Base-by-base conservation (phyloP, 768 basidiomycete genomes). In the Chalciporus pseudorubinellus region DNA sequence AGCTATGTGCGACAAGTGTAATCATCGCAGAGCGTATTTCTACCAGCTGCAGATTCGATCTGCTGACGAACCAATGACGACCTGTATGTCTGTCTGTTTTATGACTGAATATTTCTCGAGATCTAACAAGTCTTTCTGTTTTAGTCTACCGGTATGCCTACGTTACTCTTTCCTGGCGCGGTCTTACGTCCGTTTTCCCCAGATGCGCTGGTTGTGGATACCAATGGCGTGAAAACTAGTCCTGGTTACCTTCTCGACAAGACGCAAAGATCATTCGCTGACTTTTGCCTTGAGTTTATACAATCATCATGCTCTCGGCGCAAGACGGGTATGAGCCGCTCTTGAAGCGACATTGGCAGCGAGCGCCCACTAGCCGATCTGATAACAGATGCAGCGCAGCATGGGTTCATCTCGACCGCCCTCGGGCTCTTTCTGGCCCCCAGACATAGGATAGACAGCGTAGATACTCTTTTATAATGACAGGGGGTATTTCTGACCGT, bases 31-130 rank as follows among this genome's bases (percentile, higher is more conserved):
- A 43, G 95, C 95, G 4, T 98, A 94, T 70, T 99, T 90, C 72
- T 91, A 94, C 65, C 94, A 98, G 74, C 75, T 98, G 13, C 97
- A 99, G 67, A 99, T 98, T 55, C 75, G 95, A 40, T 95, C 91
- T 59, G 92, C 91, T 0, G 92, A 93, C 64, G 92, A 94, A 63
- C 90, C 89, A 14, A 93, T 92, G 91, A 92, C 89, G 21, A 59
- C 57, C 7, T 66, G 65, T 69, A 39, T 56, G 64, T 52, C 51
- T 56, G 64, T 52, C 51, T 31, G 51, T 21, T 43, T 20, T 19
- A 7, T 4, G 20, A 57, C 26, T 42, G 3, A 28, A 2, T 29
- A 20, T 34, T 41, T 18, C 21, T 44, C 34, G 28, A 3, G 16
- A 20, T 49, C 59, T 59, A 4, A 64, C 13, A 4, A 3, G 3